Base-by-base conservation (phyloP, 108 stramenopile genomes). In the Aurantiochytrium sp. region DNA sequence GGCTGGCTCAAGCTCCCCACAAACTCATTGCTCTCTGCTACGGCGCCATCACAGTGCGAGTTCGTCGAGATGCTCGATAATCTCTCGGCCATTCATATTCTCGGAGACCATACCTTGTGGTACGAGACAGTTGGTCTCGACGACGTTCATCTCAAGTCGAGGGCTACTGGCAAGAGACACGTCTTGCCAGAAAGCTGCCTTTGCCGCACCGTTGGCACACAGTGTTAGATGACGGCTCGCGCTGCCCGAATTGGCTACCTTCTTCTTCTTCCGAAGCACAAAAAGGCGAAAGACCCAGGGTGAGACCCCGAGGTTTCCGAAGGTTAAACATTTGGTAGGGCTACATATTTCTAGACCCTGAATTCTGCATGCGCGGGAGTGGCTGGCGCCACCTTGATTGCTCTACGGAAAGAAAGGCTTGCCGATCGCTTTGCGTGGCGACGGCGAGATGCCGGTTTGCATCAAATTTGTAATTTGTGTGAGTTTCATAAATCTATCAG, bases 1-100 rank as follows among this genome's bases (percentile, higher is more conserved):
- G 94, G 94, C 58, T 95, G 95, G 95, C 44, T 91, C 35, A 94
- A 94, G 90, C 92, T 90, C 87, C 92, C 94, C 5, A 87, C 91
- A 76, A 93, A 94, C 55, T 69, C 88, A 19, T 69, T 94, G 28
- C 58, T 72, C 19, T 72, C 89, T 18, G 93, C 92, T 92, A 88
- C 89, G 14, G 42, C 44, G 58, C 91, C 92, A 49, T 60, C 90
- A 18, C 89, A 92, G 88, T 94, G 94, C 72, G 93, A 93, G 57
- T 90, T 94, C 19, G 89, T 93, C 57, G 92, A 94, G 59, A 89
- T 94, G 45, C 91, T 94, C 5, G 87, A 87, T 69, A 72, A 92
- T 12, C 91, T 93, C 42, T 69, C 94, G 1, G 59, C 58, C 45
- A 60, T 94, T 19, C 87, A 88, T 16, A 93, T 94, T 47, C 89